Base-by-base conservation (phyloP, 2,329 filamentous ascomycete species). In the Verticillium isaacii region DNA sequence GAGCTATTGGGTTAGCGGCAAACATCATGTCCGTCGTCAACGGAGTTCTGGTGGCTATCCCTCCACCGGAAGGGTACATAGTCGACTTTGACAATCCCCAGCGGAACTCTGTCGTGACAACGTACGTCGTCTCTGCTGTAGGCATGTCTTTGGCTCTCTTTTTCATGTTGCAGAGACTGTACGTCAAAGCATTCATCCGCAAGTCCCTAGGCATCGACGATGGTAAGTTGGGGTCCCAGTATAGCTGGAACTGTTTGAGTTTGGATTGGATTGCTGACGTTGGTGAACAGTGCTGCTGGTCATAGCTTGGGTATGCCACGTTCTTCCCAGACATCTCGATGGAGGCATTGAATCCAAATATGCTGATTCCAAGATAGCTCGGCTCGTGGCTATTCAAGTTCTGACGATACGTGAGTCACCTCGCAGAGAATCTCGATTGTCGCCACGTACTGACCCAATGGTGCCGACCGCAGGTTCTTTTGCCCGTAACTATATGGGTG, bases 31-130 rank as follows among this genome's bases (percentile, higher is more conserved):
- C 56, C 14, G 32, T 57, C 6, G 56, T 57, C 23, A 57, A 57
- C n/a, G 41, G 59, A 32, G 52, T 63, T 58, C 50, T 62, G 37
- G 64, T 63, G 15, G 62, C 60, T 5, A 60, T 73, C 15, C 64
- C 67, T 19, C 63, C 71, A n/a, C 70, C 70, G 0, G 59, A 64
- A 11, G 70, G 68, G 15, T 73, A 72, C 60, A 59, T 66, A 9
- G 70, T 72, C 29, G 61, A 72, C 60, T 72, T 72, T 59, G 68
- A 64, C 14, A 67, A 72, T 23, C 71, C 71, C 3, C 61, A 63
- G 32, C 62, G 67, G 5, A 63, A 64, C 56, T 62, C 64, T 19
- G 60, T 68, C n/a, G 55, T 54, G 3, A 56, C 64, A 12, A 56
- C 67, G 3, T 73, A 71, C 57, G 61, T 61, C 8, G 58, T 72